Evolutionary conservation across 768 basidiomycete genomes (phyloP).

Genomic region (Lactarius vividus): DNA sequence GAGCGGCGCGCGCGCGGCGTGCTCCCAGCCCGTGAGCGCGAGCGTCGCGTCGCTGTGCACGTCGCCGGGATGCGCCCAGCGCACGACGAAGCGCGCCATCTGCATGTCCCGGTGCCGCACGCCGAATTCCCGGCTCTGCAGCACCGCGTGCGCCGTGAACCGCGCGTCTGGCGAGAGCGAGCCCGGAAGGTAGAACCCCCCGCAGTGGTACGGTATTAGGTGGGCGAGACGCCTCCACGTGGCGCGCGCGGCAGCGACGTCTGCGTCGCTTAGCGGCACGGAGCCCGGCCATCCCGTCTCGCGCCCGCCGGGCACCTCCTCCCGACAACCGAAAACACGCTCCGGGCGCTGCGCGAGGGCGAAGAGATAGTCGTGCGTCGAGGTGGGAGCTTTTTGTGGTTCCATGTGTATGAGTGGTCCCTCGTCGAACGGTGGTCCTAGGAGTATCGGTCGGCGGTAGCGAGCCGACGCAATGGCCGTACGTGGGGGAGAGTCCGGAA

Average conservation of each 20-base stretch:
- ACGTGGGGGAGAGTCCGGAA: slow-evolving; percentile 28
- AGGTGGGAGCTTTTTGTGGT: slow-evolving; percentile 31
- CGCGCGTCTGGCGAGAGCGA: slow-evolving; percentile 32
- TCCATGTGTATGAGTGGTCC: slow-evolving; percentile 30
- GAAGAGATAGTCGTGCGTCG: slow-evolving; percentile 33
- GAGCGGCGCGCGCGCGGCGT: slow-evolving; percentile 34
- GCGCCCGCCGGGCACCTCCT: slow-evolving; percentile 17
- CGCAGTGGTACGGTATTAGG: slow-evolving; percentile 33
- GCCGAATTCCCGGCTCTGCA: slow-evolving; percentile 32
- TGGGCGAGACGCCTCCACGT: slow-evolving; percentile 32
- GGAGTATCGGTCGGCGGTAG: slow-evolving; percentile 28
- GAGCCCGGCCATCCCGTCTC: slow-evolving; percentile 25
- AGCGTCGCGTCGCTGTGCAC: slow-evolving; percentile 25
- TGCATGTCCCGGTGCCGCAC: slow-evolving; percentile 35
- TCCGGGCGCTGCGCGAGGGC: slow-evolving; percentile 32
- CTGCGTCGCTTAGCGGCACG: slow-evolving; percentile 29
- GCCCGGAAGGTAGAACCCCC: slow-evolving; percentile 34
- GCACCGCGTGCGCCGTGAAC: slow-evolving; percentile 29
- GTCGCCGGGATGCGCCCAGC: slow-evolving; percentile 25
- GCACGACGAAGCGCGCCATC: slow-evolving; percentile 35
- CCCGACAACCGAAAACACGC: slow-evolving; percentile 28
- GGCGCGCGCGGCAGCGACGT: slow-evolving; percentile 29
- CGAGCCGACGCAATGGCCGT: slow-evolving; percentile 9
- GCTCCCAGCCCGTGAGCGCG: slow-evolving; percentile 35
- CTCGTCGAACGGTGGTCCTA: slow-evolving; percentile 32